Percentiles rank a stretch among this genome's conserved stretches.
phyloP scores from a whole-genome alignment of 164 flowering plant genomes.

The Nymphaea thermarum region DNA sequence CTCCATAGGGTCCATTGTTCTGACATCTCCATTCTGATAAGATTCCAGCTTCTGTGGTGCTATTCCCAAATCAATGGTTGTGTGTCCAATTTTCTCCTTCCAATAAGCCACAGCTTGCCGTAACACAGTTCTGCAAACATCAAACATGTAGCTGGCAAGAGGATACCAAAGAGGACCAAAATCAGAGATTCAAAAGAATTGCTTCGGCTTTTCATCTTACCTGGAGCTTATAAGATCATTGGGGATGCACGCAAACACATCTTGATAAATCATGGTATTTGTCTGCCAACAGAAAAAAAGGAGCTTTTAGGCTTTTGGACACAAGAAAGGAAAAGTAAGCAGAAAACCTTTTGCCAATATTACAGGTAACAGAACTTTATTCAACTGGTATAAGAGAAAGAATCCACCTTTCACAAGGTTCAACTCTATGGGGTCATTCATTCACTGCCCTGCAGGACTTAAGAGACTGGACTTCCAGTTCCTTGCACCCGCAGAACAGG shows the following conservation, averaged over 20 bases:
- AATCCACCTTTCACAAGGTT: too few species aligned
- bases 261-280: constrained; percentile 80
- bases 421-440: too few species aligned
- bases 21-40: constrained; percentile 51
- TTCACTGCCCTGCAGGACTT: too few species aligned
- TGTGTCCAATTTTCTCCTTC: constrained; percentile 78
- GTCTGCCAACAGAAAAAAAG: constrained; percentile 28
- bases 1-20: constrained; percentile 50
- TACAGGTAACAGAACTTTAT: too few species aligned
- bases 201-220: constrained; percentile 18
- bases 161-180: neutral
- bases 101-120: constrained; percentile 59
- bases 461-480: too few species aligned
- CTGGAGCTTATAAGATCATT: constrained; percentile 85
- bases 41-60: constrained; percentile 67
- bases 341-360: too few species aligned
- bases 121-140: constrained; percentile 42
- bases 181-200: neutral
- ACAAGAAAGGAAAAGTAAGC: too few species aligned
- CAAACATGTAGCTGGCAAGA: neutral
- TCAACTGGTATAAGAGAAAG: too few species aligned
- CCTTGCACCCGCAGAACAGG: too few species aligned
- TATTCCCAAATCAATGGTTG: constrained; percentile 89
- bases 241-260: constrained; percentile 86
- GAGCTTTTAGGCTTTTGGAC: too few species aligned